Evolutionary conservation across 208 protist genomes (phyloP).

Genomic region (Borovskyia barvae): DNA sequence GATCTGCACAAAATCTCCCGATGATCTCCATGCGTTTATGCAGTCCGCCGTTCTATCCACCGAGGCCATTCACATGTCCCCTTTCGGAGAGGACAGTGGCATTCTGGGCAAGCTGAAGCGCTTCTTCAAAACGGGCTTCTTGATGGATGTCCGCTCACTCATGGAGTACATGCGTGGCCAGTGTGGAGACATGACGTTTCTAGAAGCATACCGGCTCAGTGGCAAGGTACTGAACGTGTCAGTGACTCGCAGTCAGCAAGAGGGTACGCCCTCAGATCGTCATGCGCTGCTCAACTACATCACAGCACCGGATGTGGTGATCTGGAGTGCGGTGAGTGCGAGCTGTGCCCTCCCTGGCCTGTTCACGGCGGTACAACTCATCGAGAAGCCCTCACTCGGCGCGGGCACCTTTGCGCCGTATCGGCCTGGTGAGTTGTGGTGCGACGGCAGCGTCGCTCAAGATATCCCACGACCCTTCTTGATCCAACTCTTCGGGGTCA

Average conservation of each 20-base stretch:
- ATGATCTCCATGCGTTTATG: constrained; percentile 49
- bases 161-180: constrained; percentile 65
- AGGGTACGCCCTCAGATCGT: constrained; percentile 37
- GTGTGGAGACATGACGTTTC: constrained; percentile 85
- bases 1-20: constrained; percentile 48
- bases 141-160: constrained; percentile 78
- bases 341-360: constrained; percentile 66
- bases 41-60: constrained; percentile 33
- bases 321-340: constrained; percentile 75
- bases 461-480: constrained; percentile 67
- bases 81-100: constrained; percentile 45
- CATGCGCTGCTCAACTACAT: constrained; percentile 83
- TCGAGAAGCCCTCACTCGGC: constrained; percentile 41
- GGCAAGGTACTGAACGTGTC: constrained; percentile 84
- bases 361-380: constrained; percentile 67
- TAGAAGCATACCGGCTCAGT: constrained; percentile 73
- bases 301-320: constrained; percentile 73
- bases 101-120: constrained; percentile 47
- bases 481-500: constrained; percentile 69
- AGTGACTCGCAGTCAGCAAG: constrained; percentile 51
- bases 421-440: constrained; percentile 57
- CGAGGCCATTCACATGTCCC: constrained; percentile 44
- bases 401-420: constrained; percentile 41
- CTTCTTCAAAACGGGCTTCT: constrained; percentile 63
- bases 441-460: constrained; percentile 57